Percentiles rank a stretch among this genome's conserved stretches.
Evolutionary conservation across 805 yeast genomes (phyloP).

Genomic region (Teunomyces lycoperdinae): DNA sequence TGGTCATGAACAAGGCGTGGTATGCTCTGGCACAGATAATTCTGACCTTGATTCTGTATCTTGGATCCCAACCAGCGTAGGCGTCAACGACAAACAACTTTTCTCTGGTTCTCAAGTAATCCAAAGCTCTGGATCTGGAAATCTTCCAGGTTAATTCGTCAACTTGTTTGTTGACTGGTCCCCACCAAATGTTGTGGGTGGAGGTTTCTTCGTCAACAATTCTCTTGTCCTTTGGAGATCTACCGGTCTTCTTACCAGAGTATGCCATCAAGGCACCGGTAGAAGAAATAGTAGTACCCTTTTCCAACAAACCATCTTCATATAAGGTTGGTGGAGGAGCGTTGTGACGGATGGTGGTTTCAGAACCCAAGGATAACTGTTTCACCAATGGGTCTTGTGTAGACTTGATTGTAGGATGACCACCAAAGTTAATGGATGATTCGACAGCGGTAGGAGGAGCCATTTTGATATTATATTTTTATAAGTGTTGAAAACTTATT

Average conservation of each 20-base stretch:
- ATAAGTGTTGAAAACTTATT: background rate
- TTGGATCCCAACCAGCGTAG: conserved; percentile 98
- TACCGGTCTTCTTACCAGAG: conserved; percentile 94
- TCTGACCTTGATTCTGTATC: conserved; percentile 92
- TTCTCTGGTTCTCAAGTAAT: conserved; percentile 92
- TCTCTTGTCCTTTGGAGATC: conserved; percentile 98
- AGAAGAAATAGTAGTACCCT: conserved; percentile 86
- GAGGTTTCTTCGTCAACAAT: conserved; percentile 93
- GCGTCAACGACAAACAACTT: conserved; percentile 95
- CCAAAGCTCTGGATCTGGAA: conserved; percentile 94
- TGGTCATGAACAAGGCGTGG: conserved; percentile 97
- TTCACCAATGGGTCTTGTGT: conserved; percentile 41
- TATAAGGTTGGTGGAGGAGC: conserved; percentile 90
- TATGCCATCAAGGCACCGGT: conserved; percentile 95
- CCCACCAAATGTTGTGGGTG: conserved; percentile 93
- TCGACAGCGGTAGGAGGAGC: conserved; percentile 46
- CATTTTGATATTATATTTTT: conserved; percentile 20
- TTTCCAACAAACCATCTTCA: conserved; percentile 90
- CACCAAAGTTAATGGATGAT: conserved; percentile 41
- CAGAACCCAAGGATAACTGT: conserved; percentile 50
- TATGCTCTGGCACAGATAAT: conserved; percentile 97
- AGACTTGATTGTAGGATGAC: conserved; percentile 38
- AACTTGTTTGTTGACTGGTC: conserved; percentile 95
- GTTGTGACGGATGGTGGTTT: conserved; percentile 76
- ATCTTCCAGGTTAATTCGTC: conserved; percentile 93